Percentiles rank a stretch among this genome's conserved stretches.
Evolutionary conservation across 1,284 basidiomycete species (phyloP).

Genomic region (Gomphus bonarii): DNA sequence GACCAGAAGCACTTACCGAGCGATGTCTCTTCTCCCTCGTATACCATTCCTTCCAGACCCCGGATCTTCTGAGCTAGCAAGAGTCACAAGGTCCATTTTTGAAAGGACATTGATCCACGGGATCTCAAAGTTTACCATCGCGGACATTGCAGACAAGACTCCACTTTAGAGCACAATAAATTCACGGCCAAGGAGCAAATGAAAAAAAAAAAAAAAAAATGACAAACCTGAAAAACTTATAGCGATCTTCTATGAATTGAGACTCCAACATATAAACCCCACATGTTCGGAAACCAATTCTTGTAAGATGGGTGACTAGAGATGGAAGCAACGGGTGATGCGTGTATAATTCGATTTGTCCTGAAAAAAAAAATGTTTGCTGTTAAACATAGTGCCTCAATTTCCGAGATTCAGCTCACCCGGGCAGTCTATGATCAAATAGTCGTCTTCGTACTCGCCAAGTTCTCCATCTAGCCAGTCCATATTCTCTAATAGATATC

Average conservation of each 20-base stretch:
- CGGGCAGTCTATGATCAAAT: conserved; percentile 96
- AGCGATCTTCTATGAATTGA: conserved; percentile 98
- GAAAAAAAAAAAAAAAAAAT: not conserved
- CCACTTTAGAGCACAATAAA: conserved; percentile 43
- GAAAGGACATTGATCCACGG: conserved; percentile 98
- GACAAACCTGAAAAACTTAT: conserved; percentile 87
- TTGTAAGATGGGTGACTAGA: conserved; percentile 63
- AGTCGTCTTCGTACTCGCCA: conserved; percentile 92
- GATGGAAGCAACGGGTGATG: conserved; percentile 94
- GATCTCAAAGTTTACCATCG: conserved; percentile 96
- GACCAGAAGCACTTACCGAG: conserved; percentile 41
- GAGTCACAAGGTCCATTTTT: conserved; percentile 94
- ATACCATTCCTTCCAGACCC: conserved; percentile 62
- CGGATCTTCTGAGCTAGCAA: conserved; percentile 42
- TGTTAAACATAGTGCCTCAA: not conserved
- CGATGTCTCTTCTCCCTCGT: conserved; percentile 64
- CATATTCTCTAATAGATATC: conserved; percentile 93
- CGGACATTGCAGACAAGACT: conserved; percentile 96
- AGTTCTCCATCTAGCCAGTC: conserved; percentile 99
- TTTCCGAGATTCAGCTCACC: conserved; percentile 37
- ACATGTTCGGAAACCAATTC: conserved; percentile 70
- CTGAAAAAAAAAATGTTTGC: conserved; percentile 28
- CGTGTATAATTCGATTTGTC: conserved; percentile 98
- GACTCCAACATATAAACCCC: conserved; percentile 92
- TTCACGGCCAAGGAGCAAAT: not conserved